A percentile compares a stretch with the other conserved stretches of the same genome.
Conservation (phyloP, 306 rosid genomes). For the Gastrolobium bilobum region DNA sequence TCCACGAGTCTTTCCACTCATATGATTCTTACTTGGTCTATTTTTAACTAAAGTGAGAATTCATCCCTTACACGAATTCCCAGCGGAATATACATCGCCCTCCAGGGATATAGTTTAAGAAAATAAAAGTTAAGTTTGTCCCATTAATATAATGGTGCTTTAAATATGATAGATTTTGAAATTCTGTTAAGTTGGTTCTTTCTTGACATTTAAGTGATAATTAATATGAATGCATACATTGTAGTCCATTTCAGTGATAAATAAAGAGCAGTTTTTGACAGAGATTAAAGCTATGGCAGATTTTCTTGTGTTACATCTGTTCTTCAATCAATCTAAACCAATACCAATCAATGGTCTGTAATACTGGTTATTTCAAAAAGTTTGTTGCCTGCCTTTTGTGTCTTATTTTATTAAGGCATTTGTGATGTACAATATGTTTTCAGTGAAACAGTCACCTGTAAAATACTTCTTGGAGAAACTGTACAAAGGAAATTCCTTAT, state of each 20-base stretch:
- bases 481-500: conserved; percentile 83
- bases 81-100: no score
- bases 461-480: conserved; percentile 85
- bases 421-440: conserved; percentile 40
- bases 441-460: conserved; percentile 77
- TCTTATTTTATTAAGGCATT: not conserved
- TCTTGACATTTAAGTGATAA: conserved; percentile 17
- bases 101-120: no score
- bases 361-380: not conserved
- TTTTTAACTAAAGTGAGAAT: no score
- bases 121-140: no score
- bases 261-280: not conserved
- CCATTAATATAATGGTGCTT: no score
- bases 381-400: conserved; percentile 27
- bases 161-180: conserved; percentile 11
- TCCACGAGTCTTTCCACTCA: no score
- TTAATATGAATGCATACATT: conserved; percentile 1
- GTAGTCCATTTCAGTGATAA: not conserved
- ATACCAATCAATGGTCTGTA: not conserved
- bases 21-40: no score
- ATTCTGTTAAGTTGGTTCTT: conserved; percentile 23
- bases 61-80: no score
- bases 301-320: conserved; percentile 15
- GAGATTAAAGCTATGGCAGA: not conserved
- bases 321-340: conserved; percentile 25